These are phyloP conservation scores for Lathyrus oleraceus DNA, from an alignment of 306 rosid genomes.

Conservation along the genomic window DNA sequence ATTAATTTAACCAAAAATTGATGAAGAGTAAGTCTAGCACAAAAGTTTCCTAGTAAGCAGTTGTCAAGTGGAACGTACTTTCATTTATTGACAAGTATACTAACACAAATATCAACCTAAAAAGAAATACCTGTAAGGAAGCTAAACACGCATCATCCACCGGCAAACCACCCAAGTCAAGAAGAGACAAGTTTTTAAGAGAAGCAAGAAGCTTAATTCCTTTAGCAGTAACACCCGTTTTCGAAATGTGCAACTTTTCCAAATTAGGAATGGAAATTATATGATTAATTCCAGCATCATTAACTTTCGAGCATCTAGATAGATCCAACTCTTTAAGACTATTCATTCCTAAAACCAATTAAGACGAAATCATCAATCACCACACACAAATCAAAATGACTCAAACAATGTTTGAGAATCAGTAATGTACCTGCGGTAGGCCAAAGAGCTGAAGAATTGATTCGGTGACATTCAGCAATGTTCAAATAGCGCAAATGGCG, in stretches of 20 bases:
- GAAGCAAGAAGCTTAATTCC: constrained; percentile 70
- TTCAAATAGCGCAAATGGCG: constrained; percentile 57
- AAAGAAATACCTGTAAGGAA: constrained; percentile 62
- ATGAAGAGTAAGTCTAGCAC: neutral
- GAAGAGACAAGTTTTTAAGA: constrained; percentile 58
- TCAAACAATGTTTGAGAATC: neutral
- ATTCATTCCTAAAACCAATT: constrained; percentile 56
- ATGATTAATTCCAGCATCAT: constrained; percentile 70
- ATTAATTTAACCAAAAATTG: neutral
- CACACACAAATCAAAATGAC: neutral
- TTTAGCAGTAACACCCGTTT: constrained; percentile 62
- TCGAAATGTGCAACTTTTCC: constrained; percentile 67
- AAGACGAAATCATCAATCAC: constrained; percentile 6
- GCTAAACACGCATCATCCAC: constrained; percentile 63
- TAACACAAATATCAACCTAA: neutral
- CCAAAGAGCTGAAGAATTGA: constrained; percentile 77
- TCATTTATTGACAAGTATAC: neutral
- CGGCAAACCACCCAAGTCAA: constrained; percentile 90
- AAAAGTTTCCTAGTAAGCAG: too few relatives aligned
- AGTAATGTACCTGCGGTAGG: constrained; percentile 14
- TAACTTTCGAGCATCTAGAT: constrained; percentile 73
- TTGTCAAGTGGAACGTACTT: neutral
- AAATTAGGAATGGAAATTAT: constrained; percentile 59
- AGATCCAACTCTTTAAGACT: constrained; percentile 70
- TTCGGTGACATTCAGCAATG: constrained; percentile 61